Evolutionary conservation across 768 basidiomycete genomes (phyloP).

Genomic region (Tylopilus felleus): DNA sequence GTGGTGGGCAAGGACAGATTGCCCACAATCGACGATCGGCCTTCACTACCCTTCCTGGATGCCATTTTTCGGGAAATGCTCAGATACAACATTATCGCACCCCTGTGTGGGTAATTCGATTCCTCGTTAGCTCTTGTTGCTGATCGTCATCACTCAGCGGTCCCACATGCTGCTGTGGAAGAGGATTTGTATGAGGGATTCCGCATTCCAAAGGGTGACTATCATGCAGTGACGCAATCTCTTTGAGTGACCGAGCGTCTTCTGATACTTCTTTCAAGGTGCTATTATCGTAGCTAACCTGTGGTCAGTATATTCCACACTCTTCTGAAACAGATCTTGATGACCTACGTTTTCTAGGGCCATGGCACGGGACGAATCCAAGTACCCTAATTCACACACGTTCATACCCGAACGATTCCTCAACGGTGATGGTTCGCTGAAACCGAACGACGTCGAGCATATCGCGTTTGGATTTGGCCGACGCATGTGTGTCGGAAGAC

Average conservation of each 20-base stretch:
- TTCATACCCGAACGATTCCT: not conserved
- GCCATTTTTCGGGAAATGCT: not conserved
- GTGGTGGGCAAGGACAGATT: not conserved
- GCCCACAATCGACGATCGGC: not conserved
- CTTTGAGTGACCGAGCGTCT: not conserved
- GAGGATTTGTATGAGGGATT: too few species aligned
- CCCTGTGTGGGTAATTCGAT: not conserved
- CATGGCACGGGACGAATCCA: not conserved
- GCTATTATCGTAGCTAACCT: constrained; percentile 24
- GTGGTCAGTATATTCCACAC: constrained; percentile 18
- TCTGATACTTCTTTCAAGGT: not conserved
- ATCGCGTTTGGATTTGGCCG: constrained; percentile 15
- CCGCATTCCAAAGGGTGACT: too few species aligned
- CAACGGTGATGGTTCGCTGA: not conserved
- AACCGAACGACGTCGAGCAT: not conserved
- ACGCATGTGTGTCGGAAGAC: constrained; percentile 15
- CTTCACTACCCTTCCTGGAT: not conserved
- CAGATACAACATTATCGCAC: not conserved
- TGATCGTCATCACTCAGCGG: not conserved
- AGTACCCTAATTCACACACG: not conserved
- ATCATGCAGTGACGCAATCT: too few species aligned
- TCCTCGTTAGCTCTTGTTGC: too few species aligned
- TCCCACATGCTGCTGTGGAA: too few species aligned
- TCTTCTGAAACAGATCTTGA: not conserved
- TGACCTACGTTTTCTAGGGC: not conserved